phyloP scores from a whole-genome alignment of 305 asterid genomes.

The Ajuga reptans region DNA sequence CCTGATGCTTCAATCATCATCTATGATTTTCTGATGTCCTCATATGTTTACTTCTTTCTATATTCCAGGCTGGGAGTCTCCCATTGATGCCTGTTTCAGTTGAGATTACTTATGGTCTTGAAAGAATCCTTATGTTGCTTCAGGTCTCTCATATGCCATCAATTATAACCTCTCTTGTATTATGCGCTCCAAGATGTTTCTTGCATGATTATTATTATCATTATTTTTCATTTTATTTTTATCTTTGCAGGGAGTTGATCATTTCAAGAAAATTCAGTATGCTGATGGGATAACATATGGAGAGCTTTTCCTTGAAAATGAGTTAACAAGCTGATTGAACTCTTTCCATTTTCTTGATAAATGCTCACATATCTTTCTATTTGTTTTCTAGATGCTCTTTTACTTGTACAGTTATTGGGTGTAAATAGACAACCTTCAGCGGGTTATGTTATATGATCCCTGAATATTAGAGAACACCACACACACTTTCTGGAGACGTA shows the following conservation, averaged over 20 bases:
- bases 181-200: conserved; percentile 18
- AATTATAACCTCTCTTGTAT: conserved; percentile 17
- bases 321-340: conserved; percentile 42
- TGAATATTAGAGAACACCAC: not conserved
- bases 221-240: not conserved
- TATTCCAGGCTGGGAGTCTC: conserved; percentile 81
- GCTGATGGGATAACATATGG: conserved; percentile 95
- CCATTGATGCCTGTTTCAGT: conserved; percentile 83
- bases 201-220: conserved; percentile 8
- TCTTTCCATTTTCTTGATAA: conserved; percentile 7
- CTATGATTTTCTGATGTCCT: conserved; percentile 7
- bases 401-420: not conserved
- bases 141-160: conserved; percentile 51
- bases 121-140: conserved; percentile 92
- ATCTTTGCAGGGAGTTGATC: conserved; percentile 84
- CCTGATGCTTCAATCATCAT: conserved; percentile 7
- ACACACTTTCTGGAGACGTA: not conserved
- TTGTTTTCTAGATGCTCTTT: not conserved
- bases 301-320: conserved; percentile 90
- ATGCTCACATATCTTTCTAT: conserved; percentile 6
- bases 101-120: conserved; percentile 96
- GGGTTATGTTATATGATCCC: not conserved
- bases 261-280: conserved; percentile 89
- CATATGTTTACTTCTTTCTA: conserved; percentile 1
- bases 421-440: not conserved